Conservation (phyloP, 2,329 filamentous ascomycete species). For the Blumeriella jaapii region DNA sequence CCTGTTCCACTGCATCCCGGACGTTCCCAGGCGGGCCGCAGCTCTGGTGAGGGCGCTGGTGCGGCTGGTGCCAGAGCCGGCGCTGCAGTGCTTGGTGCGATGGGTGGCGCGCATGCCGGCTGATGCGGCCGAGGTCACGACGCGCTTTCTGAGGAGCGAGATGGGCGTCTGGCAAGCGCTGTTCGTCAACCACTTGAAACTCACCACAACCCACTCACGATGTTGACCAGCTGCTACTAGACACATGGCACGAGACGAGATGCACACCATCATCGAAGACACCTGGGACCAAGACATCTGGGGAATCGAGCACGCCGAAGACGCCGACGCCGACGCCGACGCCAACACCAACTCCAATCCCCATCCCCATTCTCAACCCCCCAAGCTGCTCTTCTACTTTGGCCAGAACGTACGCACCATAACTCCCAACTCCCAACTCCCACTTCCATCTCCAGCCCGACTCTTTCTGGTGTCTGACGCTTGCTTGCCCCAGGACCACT, state of each 20-base stretch:
- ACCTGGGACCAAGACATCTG: slow-evolving; percentile 48
- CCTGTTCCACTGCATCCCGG: slow-evolving; percentile 29
- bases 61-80: slow-evolving; percentile 29
- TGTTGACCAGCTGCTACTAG: slow-evolving; percentile 11
- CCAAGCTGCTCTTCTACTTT: slow-evolving; percentile 49
- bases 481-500: slow-evolving; percentile 36
- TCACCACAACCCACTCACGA: background rate
- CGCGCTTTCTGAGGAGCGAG: slow-evolving; percentile 41
- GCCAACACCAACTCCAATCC: too few species aligned
- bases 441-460: too few species aligned
- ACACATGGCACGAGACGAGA: slow-evolving; percentile 47
- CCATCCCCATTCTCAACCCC: too few species aligned
- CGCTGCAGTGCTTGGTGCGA: slow-evolving; percentile 34
- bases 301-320: slow-evolving; percentile 34
- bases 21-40: slow-evolving; percentile 20
- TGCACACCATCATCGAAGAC: slow-evolving; percentile 46
- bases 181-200: too few species aligned
- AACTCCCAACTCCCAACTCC: too few species aligned
- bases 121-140: slow-evolving; percentile 38
- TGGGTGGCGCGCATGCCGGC: slow-evolving; percentile 36
- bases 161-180: slow-evolving; percentile 50
- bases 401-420: slow-evolving; percentile 32
- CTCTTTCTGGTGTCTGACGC: background rate
- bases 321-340: slow-evolving; percentile 10
- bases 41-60: slow-evolving; percentile 28